These are phyloP conservation scores for Boletus sp. DNA, from an alignment of 1,284 basidiomycete species.

Conservation along the genomic window DNA sequence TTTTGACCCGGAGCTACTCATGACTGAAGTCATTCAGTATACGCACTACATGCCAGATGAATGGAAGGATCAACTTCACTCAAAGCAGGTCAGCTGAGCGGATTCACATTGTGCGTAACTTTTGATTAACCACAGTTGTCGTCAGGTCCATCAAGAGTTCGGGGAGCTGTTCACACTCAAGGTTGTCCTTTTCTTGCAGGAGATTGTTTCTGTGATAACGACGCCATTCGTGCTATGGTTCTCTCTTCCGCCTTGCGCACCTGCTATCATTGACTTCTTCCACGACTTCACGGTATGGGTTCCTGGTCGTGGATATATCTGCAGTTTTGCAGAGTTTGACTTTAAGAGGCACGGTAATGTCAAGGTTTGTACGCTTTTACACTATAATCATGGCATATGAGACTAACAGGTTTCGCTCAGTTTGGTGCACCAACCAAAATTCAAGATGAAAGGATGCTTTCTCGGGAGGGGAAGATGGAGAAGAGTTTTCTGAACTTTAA, in stretches of 20 bases:
- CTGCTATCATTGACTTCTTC: slow-evolving; percentile 93
- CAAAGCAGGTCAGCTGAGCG: slow-evolving; percentile 62
- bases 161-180: slow-evolving; percentile 90
- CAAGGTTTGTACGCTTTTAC: slow-evolving; percentile 49
- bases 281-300: slow-evolving; percentile 96
- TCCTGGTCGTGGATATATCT: slow-evolving; percentile 94
- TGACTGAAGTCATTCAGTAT: slow-evolving; percentile 88
- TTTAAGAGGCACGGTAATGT: slow-evolving; percentile 90
- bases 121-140: slow-evolving; percentile 1
- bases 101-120: not conserved
- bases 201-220: slow-evolving; percentile 86
- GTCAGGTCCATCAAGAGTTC: slow-evolving; percentile 84
- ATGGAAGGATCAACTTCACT: slow-evolving; percentile 90
- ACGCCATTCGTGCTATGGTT: slow-evolving; percentile 96
- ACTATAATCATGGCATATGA: not conserved
- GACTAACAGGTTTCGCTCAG: slow-evolving; percentile 35
- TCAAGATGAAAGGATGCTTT: slow-evolving; percentile 72
- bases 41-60: slow-evolving; percentile 95
- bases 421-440: slow-evolving; percentile 74
- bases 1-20: slow-evolving; percentile 90
- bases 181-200: slow-evolving; percentile 81
- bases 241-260: slow-evolving; percentile 85
- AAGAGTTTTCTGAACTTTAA: slow-evolving; percentile 97
- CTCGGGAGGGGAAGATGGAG: slow-evolving; percentile 97
- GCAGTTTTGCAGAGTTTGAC: slow-evolving; percentile 98